Percentiles rank a stretch among this genome's conserved stretches.
These are phyloP conservation scores for Delphinella strobiligena DNA, from an alignment of 2,329 filamentous ascomycete species.

Conservation along the genomic window DNA sequence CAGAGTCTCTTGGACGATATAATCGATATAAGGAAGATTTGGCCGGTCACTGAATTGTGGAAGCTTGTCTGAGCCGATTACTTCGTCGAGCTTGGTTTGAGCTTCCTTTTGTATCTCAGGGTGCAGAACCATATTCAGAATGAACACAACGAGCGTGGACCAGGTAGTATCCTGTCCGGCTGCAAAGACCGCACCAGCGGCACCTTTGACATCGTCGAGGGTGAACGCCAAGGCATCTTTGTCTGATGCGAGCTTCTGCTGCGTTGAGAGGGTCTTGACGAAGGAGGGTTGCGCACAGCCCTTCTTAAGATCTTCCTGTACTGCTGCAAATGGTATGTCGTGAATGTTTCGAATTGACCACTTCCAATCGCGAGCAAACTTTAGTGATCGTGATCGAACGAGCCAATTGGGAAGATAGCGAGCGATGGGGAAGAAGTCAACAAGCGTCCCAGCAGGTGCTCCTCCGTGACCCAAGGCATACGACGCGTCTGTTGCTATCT, in stretches of 20 bases:
- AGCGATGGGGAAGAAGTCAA: slow-evolving; percentile 38
- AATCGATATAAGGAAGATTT: slow-evolving; percentile 32
- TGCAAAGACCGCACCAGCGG: slow-evolving; percentile 36
- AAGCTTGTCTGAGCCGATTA: slow-evolving; percentile 34
- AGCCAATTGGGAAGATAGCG: slow-evolving; percentile 30
- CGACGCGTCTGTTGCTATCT: slow-evolving; percentile 23
- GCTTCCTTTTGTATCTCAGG: slow-evolving; percentile 37
- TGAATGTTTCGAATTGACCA: slow-evolving; percentile 29
- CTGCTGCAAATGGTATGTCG: slow-evolving; percentile 28
- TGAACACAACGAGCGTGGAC: slow-evolving; percentile 29
- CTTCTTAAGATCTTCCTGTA: slow-evolving; percentile 19
- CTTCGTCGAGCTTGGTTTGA: slow-evolving; percentile 33
- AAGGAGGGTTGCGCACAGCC: slow-evolving; percentile 19
- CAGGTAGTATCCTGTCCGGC: slow-evolving; percentile 37
- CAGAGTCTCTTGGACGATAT: slow-evolving; percentile 35
- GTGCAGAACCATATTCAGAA: slow-evolving; percentile 32
- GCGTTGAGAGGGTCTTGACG: slow-evolving; percentile 19
- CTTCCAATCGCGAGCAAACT: slow-evolving; percentile 17
- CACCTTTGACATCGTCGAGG: slow-evolving; percentile 37
- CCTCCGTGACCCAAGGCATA: slow-evolving; percentile 17
- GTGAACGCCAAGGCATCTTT: slow-evolving; percentile 14
- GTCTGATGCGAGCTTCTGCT: slow-evolving; percentile 22
- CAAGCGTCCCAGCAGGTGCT: slow-evolving; percentile 24
- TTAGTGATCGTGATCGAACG: slow-evolving; percentile 15
- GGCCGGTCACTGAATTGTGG: slow-evolving; percentile 36